These are phyloP conservation scores for Eucalyptus microcorys DNA, from an alignment of 345 rosid genomes.

Conservation along the genomic window DNA sequence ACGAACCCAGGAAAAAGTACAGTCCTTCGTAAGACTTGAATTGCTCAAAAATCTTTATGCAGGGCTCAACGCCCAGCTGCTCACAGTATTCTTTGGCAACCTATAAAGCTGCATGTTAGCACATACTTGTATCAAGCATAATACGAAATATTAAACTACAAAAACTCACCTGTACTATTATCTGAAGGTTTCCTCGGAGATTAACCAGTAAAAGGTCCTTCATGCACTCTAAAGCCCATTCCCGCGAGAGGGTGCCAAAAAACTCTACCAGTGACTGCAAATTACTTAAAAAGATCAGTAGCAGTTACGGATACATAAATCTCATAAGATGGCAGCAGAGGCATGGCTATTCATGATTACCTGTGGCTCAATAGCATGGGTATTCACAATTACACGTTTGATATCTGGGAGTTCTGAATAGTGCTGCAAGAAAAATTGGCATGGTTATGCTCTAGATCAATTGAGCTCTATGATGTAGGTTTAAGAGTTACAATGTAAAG, in stretches of 20 bases:
- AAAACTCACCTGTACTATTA: conserved; percentile 67
- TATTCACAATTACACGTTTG: conserved; percentile 97
- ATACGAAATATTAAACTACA: not conserved
- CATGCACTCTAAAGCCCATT: conserved; percentile 99
- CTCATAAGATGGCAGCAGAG: not conserved
- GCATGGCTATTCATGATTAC: conserved; percentile 18
- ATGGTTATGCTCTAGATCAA: not conserved
- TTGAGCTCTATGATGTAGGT: not conserved
- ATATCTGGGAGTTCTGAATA: conserved; percentile 92
- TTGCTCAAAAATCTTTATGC: conserved; percentile 94
- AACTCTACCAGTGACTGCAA: conserved; percentile 94
- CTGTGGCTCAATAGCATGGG: conserved; percentile 99
- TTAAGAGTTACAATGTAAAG: not conserved
- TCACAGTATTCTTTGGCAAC: conserved; percentile 97
- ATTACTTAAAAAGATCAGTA: not conserved
- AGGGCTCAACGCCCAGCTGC: conserved; percentile 89
- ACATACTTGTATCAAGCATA: not conserved
- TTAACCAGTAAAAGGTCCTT: conserved; percentile 93
- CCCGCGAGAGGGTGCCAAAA: conserved; percentile 93
- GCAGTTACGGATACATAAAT: not conserved
- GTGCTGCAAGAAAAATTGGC: conserved; percentile 52
- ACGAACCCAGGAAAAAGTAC: conserved; percentile 95
- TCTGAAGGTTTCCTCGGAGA: conserved; percentile 92
- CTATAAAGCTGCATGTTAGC: conserved; percentile 27
- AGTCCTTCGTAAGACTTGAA: conserved; percentile 97